A percentile compares a stretch with the other conserved stretches of the same genome.
Conservation (phyloP, 345 rosid species). For the Dimocarpus longan region DNA sequence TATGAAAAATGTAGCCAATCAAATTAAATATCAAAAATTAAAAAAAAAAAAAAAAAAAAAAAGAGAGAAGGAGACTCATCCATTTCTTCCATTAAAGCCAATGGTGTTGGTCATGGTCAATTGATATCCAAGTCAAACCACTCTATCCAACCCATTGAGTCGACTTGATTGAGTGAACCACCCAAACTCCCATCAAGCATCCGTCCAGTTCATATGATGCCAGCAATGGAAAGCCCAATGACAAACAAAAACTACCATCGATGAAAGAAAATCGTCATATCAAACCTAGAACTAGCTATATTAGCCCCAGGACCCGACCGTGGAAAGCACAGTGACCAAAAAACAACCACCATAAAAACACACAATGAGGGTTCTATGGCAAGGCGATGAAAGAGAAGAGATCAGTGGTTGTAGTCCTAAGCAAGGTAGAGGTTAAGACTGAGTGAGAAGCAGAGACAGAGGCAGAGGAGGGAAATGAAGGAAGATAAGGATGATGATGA, state of each 20-base stretch:
- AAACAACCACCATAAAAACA: slow-evolving; percentile 17
- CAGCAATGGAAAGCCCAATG: slow-evolving; percentile 56
- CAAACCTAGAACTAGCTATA: slow-evolving; percentile 16
- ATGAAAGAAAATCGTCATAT: slow-evolving; percentile 59
- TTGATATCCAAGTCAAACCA: slow-evolving; percentile 24
- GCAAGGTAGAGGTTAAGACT: slow-evolving; percentile 29
- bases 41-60: no score
- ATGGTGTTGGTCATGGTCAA: slow-evolving; percentile 53
- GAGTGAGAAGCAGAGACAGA: no score
- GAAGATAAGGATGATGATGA: slow-evolving; percentile 43
- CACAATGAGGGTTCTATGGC: slow-evolving; percentile 49
- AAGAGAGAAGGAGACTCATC: no score
- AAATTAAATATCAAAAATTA: no score
- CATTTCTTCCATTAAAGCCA: slow-evolving; percentile 31
- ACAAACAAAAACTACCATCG: slow-evolving; percentile 24
- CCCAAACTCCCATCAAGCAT: slow-evolving; percentile 29
- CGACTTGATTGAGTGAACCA: slow-evolving; percentile 9
- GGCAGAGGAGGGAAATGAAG: slow-evolving; percentile 24
- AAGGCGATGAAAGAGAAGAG: slow-evolving; percentile 30
- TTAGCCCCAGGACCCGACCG: slow-evolving; percentile 26
- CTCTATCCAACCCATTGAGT: slow-evolving; percentile 17
- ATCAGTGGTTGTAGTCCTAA: slow-evolving; percentile 4
- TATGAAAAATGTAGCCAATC: no score
- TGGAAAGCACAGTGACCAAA: slow-evolving; percentile 41
- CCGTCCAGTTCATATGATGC: slow-evolving; percentile 34